Evolutionary conservation across 306 rosid genomes (phyloP).

Genomic region (Boehmeria nivea): DNA sequence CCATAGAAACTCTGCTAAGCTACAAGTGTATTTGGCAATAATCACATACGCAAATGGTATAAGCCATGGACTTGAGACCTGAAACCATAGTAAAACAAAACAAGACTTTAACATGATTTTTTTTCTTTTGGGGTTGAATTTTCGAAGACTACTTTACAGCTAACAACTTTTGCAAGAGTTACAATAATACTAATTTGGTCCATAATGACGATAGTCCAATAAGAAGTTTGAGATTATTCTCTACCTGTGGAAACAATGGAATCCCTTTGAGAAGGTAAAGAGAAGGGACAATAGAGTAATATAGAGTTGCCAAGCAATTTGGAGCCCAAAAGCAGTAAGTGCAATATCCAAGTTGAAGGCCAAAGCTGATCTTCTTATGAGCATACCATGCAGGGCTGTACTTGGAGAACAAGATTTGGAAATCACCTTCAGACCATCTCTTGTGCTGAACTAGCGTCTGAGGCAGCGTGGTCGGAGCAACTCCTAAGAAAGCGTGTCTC

Average conservation of each 20-base stretch:
- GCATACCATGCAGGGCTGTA: constrained; percentile 57
- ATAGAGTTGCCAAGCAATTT: constrained; percentile 41
- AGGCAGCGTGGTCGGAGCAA: constrained; percentile 49
- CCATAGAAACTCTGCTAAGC: constrained; percentile 52
- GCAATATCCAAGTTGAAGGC: constrained; percentile 58
- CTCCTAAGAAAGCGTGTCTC: constrained; percentile 64
- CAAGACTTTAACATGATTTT: too few relatives aligned
- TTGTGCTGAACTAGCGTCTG: constrained; percentile 63
- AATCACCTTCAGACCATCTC: constrained; percentile 84
- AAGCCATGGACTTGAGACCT: constrained; percentile 75
- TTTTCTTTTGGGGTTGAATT: too few relatives aligned
- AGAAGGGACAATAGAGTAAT: constrained; percentile 63
- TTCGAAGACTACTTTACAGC: too few relatives aligned
- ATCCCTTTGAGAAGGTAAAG: constrained; percentile 53
- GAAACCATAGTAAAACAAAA: constrained; percentile 22
- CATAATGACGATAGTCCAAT: too few relatives aligned
- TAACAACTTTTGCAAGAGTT: too few relatives aligned
- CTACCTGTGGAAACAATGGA: constrained; percentile 74
- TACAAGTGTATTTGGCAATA: constrained; percentile 29
- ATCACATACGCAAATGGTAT: constrained; percentile 66
- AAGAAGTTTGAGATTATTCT: too few relatives aligned
- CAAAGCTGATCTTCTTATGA: constrained; percentile 45
- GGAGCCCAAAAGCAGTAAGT: constrained; percentile 54
- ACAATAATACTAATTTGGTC: too few relatives aligned
- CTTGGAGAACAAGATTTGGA: constrained; percentile 52